Percentiles rank a stretch among this genome's conserved stretches.
Conservation (phyloP, 1,284 basidiomycete species). For the Lentinula novae-zelandiae region DNA sequence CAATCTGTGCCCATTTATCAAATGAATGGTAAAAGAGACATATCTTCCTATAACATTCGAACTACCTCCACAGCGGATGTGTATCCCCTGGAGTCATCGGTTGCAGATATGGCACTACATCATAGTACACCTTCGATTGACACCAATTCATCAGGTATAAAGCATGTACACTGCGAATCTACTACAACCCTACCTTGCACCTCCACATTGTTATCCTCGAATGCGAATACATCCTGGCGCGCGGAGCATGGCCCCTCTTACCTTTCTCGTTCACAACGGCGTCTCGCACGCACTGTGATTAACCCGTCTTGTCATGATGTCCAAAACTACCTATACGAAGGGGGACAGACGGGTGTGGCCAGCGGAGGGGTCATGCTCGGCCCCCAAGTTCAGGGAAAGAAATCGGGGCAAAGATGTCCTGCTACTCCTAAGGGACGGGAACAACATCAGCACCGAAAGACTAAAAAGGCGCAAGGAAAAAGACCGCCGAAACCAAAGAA, state of each 20-base stretch:
- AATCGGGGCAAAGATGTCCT: neutral
- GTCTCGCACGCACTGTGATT: neutral
- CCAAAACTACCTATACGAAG: constrained; percentile 6
- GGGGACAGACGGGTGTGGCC: constrained; percentile 8
- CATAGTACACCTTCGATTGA: neutral
- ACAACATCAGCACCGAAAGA: neutral
- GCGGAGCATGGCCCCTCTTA: neutral
- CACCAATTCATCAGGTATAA: neutral
- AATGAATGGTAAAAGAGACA: neutral
- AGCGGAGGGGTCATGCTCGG: constrained; percentile 13
- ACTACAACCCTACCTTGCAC: neutral
- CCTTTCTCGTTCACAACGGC: constrained; percentile 3
- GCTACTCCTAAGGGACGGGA: neutral
- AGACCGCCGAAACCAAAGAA: neutral
- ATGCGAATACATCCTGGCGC: neutral
- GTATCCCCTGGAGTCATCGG: neutral
- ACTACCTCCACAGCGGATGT: neutral
- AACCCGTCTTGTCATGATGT: constrained; percentile 5
- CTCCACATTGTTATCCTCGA: neutral
- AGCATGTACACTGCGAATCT: neutral
- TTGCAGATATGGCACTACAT: neutral
- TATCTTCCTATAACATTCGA: neutral
- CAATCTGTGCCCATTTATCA: neutral
- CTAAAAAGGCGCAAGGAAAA: neutral
- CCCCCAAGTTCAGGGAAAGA: neutral